Conservation (phyloP, 305 asterid genomes). For the Plantago coronopus region DNA sequence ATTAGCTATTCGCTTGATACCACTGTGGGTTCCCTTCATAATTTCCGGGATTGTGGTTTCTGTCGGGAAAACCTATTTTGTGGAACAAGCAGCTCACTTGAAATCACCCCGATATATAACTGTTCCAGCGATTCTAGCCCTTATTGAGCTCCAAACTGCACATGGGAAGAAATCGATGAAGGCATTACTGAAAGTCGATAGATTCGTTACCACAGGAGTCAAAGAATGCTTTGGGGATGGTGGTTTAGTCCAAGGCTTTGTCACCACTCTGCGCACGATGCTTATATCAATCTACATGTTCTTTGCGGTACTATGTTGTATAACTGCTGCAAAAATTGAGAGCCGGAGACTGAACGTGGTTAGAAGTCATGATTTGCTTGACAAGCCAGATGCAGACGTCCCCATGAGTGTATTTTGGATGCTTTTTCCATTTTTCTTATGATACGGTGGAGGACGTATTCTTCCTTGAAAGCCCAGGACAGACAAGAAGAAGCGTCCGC, state of each 20-base stretch:
- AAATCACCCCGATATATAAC: conserved; percentile 11
- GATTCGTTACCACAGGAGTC: no score
- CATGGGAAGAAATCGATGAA: conserved; percentile 25
- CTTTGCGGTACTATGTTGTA: conserved; percentile 37
- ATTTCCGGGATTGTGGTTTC: conserved; percentile 33
- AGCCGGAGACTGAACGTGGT: conserved; percentile 34
- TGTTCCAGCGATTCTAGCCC: conserved; percentile 17
- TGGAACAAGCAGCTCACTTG: conserved; percentile 37
- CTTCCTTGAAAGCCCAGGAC: no score
- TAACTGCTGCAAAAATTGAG: conserved; percentile 44
- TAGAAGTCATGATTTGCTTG: conserved; percentile 24
- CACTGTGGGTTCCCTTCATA: conserved; percentile 31
- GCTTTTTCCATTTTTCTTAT: conserved; percentile 48
- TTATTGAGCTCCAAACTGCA: conserved; percentile 11
- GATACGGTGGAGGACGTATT: no score
- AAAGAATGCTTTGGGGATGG: no score
- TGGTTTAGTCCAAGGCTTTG: no score
- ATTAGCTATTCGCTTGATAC: conserved; percentile 11
- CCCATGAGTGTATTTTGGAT: conserved; percentile 49
- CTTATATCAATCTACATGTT: conserved; percentile 35
- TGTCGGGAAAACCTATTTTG: conserved; percentile 35
- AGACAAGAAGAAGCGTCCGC: no score
- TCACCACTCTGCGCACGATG: background rate
- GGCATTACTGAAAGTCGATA: no score
- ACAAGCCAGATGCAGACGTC: conserved; percentile 31